phyloP scores from a whole-genome alignment of 495 filamentous ascomycete species.

The Lichenothelia convexa region DNA sequence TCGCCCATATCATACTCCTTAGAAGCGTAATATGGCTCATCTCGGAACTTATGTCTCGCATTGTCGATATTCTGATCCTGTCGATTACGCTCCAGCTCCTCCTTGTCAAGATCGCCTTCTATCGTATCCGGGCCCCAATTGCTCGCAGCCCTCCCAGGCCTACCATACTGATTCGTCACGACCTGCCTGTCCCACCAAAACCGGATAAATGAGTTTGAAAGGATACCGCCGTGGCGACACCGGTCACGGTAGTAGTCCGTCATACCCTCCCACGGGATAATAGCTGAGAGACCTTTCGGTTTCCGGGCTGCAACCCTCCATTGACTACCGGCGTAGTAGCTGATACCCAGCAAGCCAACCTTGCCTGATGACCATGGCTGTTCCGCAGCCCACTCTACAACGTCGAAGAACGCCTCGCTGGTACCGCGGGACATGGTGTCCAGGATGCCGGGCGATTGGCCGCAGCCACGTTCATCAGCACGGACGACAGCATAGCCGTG shows the following conservation, averaged over 20 bases:
- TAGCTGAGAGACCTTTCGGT: constrained; percentile 38
- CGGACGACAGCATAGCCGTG: constrained; percentile 42
- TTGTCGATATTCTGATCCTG: constrained; percentile 44
- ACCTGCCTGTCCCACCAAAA: constrained; percentile 53
- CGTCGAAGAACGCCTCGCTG: constrained; percentile 38
- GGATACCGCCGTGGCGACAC: constrained; percentile 46
- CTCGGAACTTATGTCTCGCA: constrained; percentile 31
- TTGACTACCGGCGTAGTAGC: constrained; percentile 44
- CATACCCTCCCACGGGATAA: constrained; percentile 55
- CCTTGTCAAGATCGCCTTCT: constrained; percentile 33
- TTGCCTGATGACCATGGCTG: constrained; percentile 43
- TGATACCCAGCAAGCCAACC: constrained; percentile 42
- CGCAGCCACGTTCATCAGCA: constrained; percentile 39
- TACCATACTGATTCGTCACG: constrained; percentile 43
- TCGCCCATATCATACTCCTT: constrained; percentile 43
- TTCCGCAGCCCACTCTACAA: constrained; percentile 45
- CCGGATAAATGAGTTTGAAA: constrained; percentile 41
- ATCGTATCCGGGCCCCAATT: constrained; percentile 37
- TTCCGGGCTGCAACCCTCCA: constrained; percentile 44
- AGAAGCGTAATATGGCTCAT: constrained; percentile 41
- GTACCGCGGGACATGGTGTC: constrained; percentile 43
- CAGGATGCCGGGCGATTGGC: constrained; percentile 37
- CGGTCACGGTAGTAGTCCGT: constrained; percentile 46
- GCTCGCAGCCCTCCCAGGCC: constrained; percentile 21
- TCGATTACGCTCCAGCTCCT: constrained; percentile 31